Base-by-base conservation (phyloP, 169 alveolate species). In the Plasmodium berghei region DNA sequence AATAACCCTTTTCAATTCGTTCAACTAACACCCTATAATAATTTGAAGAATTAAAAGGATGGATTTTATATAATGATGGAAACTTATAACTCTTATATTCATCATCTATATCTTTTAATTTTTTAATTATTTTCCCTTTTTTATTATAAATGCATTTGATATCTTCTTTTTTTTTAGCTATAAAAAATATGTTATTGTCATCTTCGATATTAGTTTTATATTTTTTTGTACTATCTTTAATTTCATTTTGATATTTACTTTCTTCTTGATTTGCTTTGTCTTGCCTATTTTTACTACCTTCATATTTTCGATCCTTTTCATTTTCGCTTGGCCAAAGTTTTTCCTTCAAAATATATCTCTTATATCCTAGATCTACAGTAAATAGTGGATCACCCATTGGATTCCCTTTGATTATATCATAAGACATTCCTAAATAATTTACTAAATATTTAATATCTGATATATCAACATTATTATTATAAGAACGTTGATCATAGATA, bases 361-460 rank as follows among this genome's bases (percentile, higher is more conserved):
- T 91, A 69, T 93, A 92, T 18, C 97, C 97, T 18, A 95, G 93
- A 87, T 95, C 97, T 8, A 93, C 93, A 92, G 87, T 88, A 26
- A 91, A 89, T 12, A 62, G 63, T 9, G 97, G 97, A 74, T 95
- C 97, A 4, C 97, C 97, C 20, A 93, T 55, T 2, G 97, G 97
- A 42, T 95, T 95, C 9, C 97, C 97, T 40, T 67, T 89, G 18
- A 95, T 87, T 49, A 88, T 80, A 63, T 95, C 97, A 58, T 95
- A 95, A 5, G 97, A 94, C 56, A 92, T 87, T 5, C 97, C 97
- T 10, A 95, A 70, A 64, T 91, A 95, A 49, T 89, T 96, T 92
- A 42, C 28, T 18, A 86, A 86, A 42, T 86, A 66, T 22, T 86
- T 56, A 28, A 18, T 61, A 24, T 71, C 87, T 14, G 16, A 58